A percentile compares a stretch with the other conserved stretches of the same genome.
Conservation (phyloP, 345 rosid genomes). For the Dipteronia sinensis region DNA sequence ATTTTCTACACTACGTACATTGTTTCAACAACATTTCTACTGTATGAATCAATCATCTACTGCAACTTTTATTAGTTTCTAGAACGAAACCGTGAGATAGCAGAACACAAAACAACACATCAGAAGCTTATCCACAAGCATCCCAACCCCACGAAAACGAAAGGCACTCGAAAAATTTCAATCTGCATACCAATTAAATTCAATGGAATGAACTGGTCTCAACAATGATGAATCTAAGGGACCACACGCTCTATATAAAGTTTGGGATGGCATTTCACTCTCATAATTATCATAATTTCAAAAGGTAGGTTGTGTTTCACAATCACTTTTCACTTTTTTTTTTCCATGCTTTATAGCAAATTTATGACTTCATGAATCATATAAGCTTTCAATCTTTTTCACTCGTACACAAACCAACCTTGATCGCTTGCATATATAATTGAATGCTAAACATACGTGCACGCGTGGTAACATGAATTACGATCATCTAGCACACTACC, state of each 20-base stretch:
- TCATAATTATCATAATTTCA: constrained; percentile 29
- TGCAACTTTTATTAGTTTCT: constrained; percentile 1
- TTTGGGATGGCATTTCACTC: constrained; percentile 26
- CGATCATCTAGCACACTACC: not conserved
- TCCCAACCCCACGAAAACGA: constrained; percentile 36
- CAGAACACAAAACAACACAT: not conserved
- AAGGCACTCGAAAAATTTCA: constrained; percentile 24
- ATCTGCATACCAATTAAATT: constrained; percentile 10
- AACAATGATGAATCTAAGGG: constrained; percentile 37
- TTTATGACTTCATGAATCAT: not conserved
- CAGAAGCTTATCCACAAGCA: constrained; percentile 18
- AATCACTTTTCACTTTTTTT: constrained; percentile 24
- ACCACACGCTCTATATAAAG: constrained; percentile 28
- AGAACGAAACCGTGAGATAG: not conserved
- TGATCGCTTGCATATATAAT: constrained; percentile 1
- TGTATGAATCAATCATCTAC: not conserved
- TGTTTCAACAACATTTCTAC: not conserved
- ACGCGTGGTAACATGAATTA: not conserved
- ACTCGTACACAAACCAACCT: not conserved
- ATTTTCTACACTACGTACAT: not conserved
- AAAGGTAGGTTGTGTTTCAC: constrained; percentile 49
- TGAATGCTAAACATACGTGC: not conserved
- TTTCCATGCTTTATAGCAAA: constrained; percentile 17
- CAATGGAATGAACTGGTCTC: constrained; percentile 20
- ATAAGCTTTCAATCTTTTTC: not conserved